These are phyloP conservation scores for Hericium erinaceus DNA, from an alignment of 768 basidiomycete species.

Conservation along the genomic window DNA sequence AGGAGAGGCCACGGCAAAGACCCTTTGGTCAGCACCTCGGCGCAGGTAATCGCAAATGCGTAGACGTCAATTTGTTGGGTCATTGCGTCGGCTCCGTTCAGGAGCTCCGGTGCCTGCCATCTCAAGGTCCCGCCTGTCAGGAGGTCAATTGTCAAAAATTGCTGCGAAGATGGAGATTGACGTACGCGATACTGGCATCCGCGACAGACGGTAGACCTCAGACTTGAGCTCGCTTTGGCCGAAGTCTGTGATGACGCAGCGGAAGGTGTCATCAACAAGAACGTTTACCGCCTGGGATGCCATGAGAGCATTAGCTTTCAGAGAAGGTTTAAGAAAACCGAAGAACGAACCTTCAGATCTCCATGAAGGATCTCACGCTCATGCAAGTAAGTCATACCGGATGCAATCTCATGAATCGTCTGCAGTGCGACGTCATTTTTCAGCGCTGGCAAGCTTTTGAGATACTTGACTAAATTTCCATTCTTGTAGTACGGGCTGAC, in stretches of 20 bases:
- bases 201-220: slow-evolving; percentile 56
- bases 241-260: slow-evolving; percentile 74
- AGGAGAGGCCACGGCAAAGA: slow-evolving; percentile 46
- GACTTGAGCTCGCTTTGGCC: slow-evolving; percentile 75
- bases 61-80: slow-evolving; percentile 59
- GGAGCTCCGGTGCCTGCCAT: slow-evolving; percentile 66
- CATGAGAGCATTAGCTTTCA: neutral
- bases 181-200: slow-evolving; percentile 26
- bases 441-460: slow-evolving; percentile 27
- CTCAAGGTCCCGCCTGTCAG: slow-evolving; percentile 41
- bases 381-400: slow-evolving; percentile 80
- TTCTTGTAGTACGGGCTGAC: slow-evolving; percentile 41
- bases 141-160: slow-evolving; percentile 1
- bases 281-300: slow-evolving; percentile 57
- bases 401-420: slow-evolving; percentile 65
- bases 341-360: slow-evolving; percentile 56
- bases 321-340: neutral
- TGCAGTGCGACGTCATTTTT: slow-evolving; percentile 40
- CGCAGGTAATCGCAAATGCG: slow-evolving; percentile 55
- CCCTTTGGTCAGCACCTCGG: slow-evolving; percentile 61
- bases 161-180: slow-evolving; percentile 17
- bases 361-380: slow-evolving; percentile 61
- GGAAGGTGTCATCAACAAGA: slow-evolving; percentile 56
- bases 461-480: slow-evolving; percentile 52
- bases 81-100: slow-evolving; percentile 33